Conservation (phyloP, 495 filamentous ascomycete species). For the Symbiotaphrina buchneri region DNA sequence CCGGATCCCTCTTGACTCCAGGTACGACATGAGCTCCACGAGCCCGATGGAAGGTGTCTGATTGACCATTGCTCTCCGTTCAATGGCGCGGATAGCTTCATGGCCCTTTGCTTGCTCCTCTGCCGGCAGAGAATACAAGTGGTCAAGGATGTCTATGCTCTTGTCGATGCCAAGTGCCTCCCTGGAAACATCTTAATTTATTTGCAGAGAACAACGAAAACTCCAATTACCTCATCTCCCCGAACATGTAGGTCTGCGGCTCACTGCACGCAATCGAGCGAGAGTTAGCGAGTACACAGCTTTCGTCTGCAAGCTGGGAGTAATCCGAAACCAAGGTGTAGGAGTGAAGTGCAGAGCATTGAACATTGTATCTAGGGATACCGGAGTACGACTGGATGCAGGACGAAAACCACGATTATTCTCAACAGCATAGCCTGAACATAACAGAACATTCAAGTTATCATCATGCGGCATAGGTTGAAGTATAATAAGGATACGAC, state of each 20-base stretch:
- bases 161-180: conserved; percentile 41
- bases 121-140: conserved; percentile 52
- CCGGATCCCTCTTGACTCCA: conserved; percentile 36
- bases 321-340: too few relatives aligned
- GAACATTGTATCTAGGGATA: too few relatives aligned
- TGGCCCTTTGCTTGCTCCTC: conserved; percentile 38
- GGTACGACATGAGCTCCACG: conserved; percentile 49
- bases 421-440: too few relatives aligned
- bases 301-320: too few relatives aligned
- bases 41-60: conserved; percentile 72
- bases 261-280: conserved; percentile 23
- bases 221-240: conserved; percentile 39
- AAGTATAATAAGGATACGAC: too few relatives aligned
- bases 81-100: conserved; percentile 52
- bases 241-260: conserved; percentile 92
- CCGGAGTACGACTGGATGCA: too few relatives aligned
- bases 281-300: conserved; percentile 1
- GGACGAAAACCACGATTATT: too few relatives aligned
- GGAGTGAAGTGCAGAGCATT: too few relatives aligned
- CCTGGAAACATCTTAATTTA: conserved; percentile 12
- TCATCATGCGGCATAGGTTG: too few relatives aligned
- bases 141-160: conserved; percentile 61
- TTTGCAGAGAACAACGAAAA: conserved; percentile 6
- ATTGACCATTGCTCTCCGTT: conserved; percentile 50
- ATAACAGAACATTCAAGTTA: too few relatives aligned